phyloP scores from a whole-genome alignment of 2,329 filamentous ascomycete genomes.

The Botrytis aclada region DNA sequence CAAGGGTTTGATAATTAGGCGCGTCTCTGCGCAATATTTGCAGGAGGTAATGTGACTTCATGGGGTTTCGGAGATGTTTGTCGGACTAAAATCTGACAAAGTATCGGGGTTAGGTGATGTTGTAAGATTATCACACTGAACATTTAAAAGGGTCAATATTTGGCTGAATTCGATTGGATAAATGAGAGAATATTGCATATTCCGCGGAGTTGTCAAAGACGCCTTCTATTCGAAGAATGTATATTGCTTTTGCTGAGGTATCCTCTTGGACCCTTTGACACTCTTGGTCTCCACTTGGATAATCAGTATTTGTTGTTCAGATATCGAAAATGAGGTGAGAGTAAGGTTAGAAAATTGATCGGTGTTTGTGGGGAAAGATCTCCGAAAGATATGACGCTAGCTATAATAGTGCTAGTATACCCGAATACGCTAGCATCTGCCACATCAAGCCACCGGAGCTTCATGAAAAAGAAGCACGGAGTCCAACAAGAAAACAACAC shows the following conservation, averaged over 20 bases:
- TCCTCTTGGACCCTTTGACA: background rate
- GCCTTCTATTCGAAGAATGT: background rate
- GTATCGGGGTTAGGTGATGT: conserved; percentile 15
- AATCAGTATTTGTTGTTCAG: background rate
- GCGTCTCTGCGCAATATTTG: background rate
- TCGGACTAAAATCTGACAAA: conserved; percentile 17
- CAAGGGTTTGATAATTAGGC: background rate
- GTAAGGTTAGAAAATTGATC: background rate
- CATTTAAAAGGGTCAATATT: background rate
- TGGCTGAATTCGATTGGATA: background rate
- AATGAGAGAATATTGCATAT: background rate
- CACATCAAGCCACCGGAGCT: background rate
- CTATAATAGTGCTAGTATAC: background rate
- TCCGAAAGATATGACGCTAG: background rate
- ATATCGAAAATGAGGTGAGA: background rate
- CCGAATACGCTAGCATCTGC: background rate
- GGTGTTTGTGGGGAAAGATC: conserved; percentile 7
- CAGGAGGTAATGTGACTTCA: conserved; percentile 6
- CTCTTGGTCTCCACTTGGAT: background rate
- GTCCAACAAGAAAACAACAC: background rate
- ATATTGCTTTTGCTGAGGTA: background rate
- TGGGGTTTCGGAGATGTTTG: conserved; percentile 17
- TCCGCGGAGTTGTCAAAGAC: background rate
- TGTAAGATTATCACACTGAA: background rate
- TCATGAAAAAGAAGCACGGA: background rate